A percentile compares a stretch with the other conserved stretches of the same genome.
phyloP scores from a whole-genome alignment of 176 grass and related monocot genomes.

The Ensete glaucum region DNA sequence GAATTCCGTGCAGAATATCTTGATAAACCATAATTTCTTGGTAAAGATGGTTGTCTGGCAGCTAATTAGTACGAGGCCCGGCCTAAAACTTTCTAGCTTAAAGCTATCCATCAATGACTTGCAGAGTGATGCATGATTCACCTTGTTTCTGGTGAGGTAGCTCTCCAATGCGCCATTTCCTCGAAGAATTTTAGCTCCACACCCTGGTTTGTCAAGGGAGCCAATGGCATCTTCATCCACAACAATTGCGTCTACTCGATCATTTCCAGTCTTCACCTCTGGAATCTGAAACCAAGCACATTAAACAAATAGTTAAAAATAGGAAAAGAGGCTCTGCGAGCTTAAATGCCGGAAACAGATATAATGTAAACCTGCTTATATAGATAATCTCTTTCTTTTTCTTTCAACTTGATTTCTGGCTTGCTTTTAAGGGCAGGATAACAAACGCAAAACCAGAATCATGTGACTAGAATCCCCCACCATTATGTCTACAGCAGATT shows the following conservation, averaged over 20 bases:
- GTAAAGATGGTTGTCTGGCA: neutral
- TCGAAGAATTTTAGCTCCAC: conserved; percentile 84
- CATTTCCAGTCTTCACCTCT: conserved; percentile 55
- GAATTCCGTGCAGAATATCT: neutral
- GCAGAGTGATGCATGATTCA: conserved; percentile 19
- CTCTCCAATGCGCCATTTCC: conserved; percentile 63
- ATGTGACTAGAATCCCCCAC: too few relatives aligned
- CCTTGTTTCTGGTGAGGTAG: conserved; percentile 53
- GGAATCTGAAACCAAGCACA: conserved; percentile 52
- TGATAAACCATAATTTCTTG: neutral
- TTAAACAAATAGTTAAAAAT: conserved; percentile 20
- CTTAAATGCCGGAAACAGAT: neutral
- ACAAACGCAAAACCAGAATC: too few relatives aligned
- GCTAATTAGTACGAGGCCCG: neutral
- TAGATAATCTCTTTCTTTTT: too few relatives aligned
- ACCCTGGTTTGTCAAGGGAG: conserved; percentile 45
- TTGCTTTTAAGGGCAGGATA: too few relatives aligned
- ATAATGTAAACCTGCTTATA: too few relatives aligned
- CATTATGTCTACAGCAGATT: too few relatives aligned
- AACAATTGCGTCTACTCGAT: conserved; percentile 79
- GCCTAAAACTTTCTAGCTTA: neutral
- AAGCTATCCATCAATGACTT: neutral
- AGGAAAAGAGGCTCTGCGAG: neutral
- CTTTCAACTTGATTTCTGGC: too few relatives aligned
- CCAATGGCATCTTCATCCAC: conserved; percentile 80